Evolutionary conservation across 2,329 filamentous ascomycete species (phyloP), one percentile per base, ranked within the genome.

Genomic region (Colletotrichum caudatum): DNA sequence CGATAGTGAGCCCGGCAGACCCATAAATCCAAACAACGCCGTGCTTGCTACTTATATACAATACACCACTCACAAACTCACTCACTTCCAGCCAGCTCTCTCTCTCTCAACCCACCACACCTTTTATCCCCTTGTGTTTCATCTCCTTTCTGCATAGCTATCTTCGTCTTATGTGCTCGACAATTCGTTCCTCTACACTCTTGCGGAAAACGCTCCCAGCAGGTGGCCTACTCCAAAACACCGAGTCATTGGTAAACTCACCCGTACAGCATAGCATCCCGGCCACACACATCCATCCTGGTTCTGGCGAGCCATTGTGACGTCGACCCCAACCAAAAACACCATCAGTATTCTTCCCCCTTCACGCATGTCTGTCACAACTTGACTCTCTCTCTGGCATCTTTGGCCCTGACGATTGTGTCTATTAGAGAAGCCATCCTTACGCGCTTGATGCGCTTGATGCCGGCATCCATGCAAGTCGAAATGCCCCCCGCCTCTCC

Each of bases 241-340:
- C 58, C 64, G 64, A 68, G 64, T 71, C 64, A 68, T 71, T 68
- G 8, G 37, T 37, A 59, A 54, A 50, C 26, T 53, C 51, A 50
- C 54, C 37, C 8, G 35, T 33, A 50, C 46, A 23, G 2, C 26
- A 8, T 53, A 23, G 2, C 26, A 8, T 53, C 44, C 44, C 12
- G 6, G 35, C 33, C 33, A 23, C 35, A 26, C 46, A 29, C 29
- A 29, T 29, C 29, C 29, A 53, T 53, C 60, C 59, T 23, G n/a
- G 44, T 62, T 46, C 20, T n/a, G 44, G 7, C 46, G n/a, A 39
- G 48, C 35, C 37, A 26, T 44, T 35, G 48, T 44, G n/a, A 53
- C 60, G 9, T 54, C 18, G 37, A 44, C 48, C 35, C 44, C 18
- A 20, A 37, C 44, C 18, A 20, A 37, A 20, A 3, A 20, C 3